Conservation (phyloP, 2,329 filamentous ascomycete genomes). For the Beauveria sp. region DNA sequence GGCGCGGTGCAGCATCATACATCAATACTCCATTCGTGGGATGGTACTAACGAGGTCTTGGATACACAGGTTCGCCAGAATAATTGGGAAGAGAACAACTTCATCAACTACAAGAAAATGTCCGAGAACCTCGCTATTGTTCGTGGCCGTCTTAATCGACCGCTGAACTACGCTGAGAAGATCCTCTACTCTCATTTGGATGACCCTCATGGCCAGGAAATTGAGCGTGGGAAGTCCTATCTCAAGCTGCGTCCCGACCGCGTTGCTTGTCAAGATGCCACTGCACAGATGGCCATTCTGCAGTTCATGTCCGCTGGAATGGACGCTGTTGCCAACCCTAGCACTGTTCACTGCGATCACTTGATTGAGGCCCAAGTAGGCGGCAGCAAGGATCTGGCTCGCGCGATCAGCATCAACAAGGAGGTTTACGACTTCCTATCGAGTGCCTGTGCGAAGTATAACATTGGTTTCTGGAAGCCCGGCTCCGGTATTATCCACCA, state of each 20-base stretch:
- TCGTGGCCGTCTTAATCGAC: conserved; percentile 80
- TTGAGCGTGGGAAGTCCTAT: conserved; percentile 92
- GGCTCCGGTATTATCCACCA: conserved; percentile 99
- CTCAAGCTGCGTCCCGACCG: conserved; percentile 94
- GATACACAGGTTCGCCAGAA: conserved; percentile 70
- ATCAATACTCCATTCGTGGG: neutral
- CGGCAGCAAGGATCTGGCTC: conserved; percentile 84
- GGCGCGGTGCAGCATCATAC: neutral
- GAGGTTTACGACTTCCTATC: conserved; percentile 98
- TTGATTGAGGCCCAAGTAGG: conserved; percentile 97
- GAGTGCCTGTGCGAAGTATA: conserved; percentile 93
- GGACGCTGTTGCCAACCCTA: conserved; percentile 87
- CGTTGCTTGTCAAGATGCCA: conserved; percentile 98
- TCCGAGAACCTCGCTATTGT: conserved; percentile 93
- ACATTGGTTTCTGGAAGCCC: conserved; percentile 99
- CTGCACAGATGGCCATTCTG: conserved; percentile 97
- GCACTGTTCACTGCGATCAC: conserved; percentile 97
- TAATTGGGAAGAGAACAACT: conserved; percentile 92
- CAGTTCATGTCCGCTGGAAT: conserved; percentile 99
- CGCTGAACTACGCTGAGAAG: conserved; percentile 95
- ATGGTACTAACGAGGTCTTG: neutral
- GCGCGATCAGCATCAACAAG: conserved; percentile 92
- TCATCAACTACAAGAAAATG: conserved; percentile 99
- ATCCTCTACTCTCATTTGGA: conserved; percentile 98
- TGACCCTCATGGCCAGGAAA: conserved; percentile 91